Percentiles rank a stretch among this genome's conserved stretches.
Conservation (phyloP, 2,329 filamentous ascomycete species). For the Elsinoe necatrix region DNA sequence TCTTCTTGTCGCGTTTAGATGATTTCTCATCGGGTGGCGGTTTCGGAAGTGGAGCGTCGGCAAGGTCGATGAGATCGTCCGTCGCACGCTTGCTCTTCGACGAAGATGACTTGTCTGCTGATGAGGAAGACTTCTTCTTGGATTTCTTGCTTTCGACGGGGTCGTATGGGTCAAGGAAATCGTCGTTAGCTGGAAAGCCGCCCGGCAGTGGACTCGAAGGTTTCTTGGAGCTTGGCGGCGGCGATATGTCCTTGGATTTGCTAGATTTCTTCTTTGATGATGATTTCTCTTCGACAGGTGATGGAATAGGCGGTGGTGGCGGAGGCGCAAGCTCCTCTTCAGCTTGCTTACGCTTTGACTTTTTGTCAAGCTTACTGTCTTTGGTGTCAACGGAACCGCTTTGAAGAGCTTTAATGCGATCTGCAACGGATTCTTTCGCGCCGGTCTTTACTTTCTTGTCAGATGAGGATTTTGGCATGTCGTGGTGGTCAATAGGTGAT, state of each 20-base stretch:
- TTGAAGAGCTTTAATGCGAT: slow-evolving; percentile 43
- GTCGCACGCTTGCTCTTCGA: slow-evolving; percentile 23
- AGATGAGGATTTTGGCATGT: slow-evolving; percentile 36
- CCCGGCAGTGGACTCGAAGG: slow-evolving; percentile 37
- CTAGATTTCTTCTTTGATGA: slow-evolving; percentile 20
- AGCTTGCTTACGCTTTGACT: slow-evolving; percentile 3
- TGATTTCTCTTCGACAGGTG: background rate
- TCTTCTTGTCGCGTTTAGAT: slow-evolving; percentile 30
- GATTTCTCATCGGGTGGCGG: slow-evolving; percentile 38
- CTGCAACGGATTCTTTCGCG: slow-evolving; percentile 41
- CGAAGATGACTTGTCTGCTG: slow-evolving; percentile 11
- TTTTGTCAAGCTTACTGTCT: slow-evolving; percentile 20
- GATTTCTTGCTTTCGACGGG: slow-evolving; percentile 26
- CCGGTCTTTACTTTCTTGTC: slow-evolving; percentile 34
- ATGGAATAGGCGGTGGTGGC: slow-evolving; percentile 5
- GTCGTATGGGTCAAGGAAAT: slow-evolving; percentile 26
- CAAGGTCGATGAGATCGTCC: slow-evolving; percentile 26
- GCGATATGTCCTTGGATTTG: slow-evolving; percentile 18
- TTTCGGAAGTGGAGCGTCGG: slow-evolving; percentile 38
- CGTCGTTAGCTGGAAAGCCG: slow-evolving; percentile 38
- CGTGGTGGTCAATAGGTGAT: slow-evolving; percentile 30
- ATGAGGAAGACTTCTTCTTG: slow-evolving; percentile 11
- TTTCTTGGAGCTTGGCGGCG: slow-evolving; percentile 19
- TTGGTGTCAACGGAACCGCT: slow-evolving; percentile 26
- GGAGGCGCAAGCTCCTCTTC: slow-evolving; percentile 9